Base-by-base conservation (phyloP, 116 monocot species). In the Zostera marina region DNA sequence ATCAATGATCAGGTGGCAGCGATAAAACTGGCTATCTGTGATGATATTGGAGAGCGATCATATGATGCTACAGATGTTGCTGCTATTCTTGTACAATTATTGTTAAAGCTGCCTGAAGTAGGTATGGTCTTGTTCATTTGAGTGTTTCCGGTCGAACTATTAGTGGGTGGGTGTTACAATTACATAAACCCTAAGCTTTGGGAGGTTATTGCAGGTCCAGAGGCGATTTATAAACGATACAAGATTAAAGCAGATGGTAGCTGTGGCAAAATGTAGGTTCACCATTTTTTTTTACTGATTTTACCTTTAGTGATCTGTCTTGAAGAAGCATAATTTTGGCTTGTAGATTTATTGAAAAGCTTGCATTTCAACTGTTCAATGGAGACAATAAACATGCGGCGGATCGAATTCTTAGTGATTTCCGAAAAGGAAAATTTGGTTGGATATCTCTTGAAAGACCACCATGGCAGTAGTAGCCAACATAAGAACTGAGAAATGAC, bases 21-120 rank as follows among this genome's bases (percentile, higher is more conserved):
- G 52, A 81, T 96, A 41, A 96, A 85, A 67, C 82, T 96, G 55
- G 96, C 96, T 22, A 89, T 89, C 48, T 96, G 96, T 63, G 96
- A 98, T 74, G 96, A 89, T 61, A 98, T 98, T 40, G 96, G 89
- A 7, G 96, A 98, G 64, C 75, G 90, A 68, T 85, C 96, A 56
- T 98, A 98, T 57, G 90, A 98, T 79, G 80, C 75, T 60, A 58
- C 67, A 15, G 85, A 98, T 65, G 86, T 98, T 41, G 90, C 76
- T 21, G 72, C 78, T 42, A 86, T 98, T 67, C 89, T 98, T 64
- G 80, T 98, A 41, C 85, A 86, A 62, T 69, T 89, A 67, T 68
- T 98, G 44, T 15, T 53, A 41, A 82, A 66, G 68, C 49, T 85
- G 24, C 96, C 90, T 47, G 56, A 72, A 53, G 78, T 81, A 67